Base-by-base conservation (phyloP, 139 green algal species). In the Asterochloris erici region DNA sequence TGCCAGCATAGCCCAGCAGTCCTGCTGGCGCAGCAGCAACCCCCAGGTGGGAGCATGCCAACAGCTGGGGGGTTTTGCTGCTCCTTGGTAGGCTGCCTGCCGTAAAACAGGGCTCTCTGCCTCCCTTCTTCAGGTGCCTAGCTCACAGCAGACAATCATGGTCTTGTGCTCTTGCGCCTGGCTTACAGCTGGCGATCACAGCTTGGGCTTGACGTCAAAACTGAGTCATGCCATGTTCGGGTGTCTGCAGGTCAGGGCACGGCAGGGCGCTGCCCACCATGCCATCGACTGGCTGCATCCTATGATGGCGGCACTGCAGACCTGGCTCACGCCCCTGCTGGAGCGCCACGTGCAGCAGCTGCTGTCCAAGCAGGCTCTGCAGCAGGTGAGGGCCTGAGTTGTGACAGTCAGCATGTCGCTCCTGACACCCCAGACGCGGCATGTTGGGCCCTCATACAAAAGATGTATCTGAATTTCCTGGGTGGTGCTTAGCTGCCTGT, bases 241-340 rank as follows among this genome's bases (percentile, higher is more conserved):
- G 66, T 78, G 12, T 15, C 24, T 78, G 73, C 74, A 82, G 78
- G 28, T 76, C 27, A 73, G 54, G 27, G 78, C 79, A 60, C 60
- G 79, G 6, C 63, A 87, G 26, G 87, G 86, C 14, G 85, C 91
- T 0, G 27, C 68, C 0, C 93, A 96, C 79, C 83, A 91, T 9
- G 84, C 82, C 4, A n/a, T 94, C 0, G 90, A 94, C 79, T 87
- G 84, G 77, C 77, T 93, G 68, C 84, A 89, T 23, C 87, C 91
- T 0, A 17, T 84, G 14, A 61, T 95, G 0, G 63, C 73, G 1
- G 85, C 85, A 73, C 93, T 13, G 79, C 77, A 15, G 89, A 82
- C 1, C 16, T 92, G 14, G 92, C 93, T 78, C 69, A 68, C 38
- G 84, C 81, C 1, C 38, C 38, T 54, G 38, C 38, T 54, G 38